Percentiles rank a stretch among this genome's conserved stretches.
Evolutionary conservation across 495 filamentous ascomycete genomes (phyloP).

Genomic region (Podospora conica): DNA sequence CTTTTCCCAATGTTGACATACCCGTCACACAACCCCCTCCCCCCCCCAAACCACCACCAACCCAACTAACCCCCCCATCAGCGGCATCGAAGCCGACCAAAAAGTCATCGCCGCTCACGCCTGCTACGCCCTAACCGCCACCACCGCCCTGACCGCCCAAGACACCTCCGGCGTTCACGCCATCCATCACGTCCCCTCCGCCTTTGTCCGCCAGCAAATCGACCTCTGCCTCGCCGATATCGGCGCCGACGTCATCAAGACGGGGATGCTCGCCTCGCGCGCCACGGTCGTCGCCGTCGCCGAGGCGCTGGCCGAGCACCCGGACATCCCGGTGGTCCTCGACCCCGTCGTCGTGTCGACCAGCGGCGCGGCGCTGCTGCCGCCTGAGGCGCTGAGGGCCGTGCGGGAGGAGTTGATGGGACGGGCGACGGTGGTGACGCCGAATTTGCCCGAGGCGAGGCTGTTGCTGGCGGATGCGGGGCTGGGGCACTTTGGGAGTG

Average conservation of each 20-base stretch:
- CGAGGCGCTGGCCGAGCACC: conserved; percentile 54
- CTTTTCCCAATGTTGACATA: not conserved
- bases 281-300: conserved; percentile 71
- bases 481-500: conserved; percentile 40
- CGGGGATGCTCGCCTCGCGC: conserved; percentile 84
- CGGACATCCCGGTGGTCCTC: conserved; percentile 60
- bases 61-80: conserved; percentile 29
- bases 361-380: conserved; percentile 69
- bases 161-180: conserved; percentile 80
- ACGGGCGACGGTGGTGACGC: conserved; percentile 72
- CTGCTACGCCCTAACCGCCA: conserved; percentile 94
- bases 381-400: conserved; percentile 57
- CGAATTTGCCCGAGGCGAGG: conserved; percentile 85
- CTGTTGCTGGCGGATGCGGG: conserved; percentile 61
- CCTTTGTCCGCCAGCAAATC: conserved; percentile 79
- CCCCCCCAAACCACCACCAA: not conserved
- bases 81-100: conserved; percentile 95
- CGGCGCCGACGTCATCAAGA: conserved; percentile 84
- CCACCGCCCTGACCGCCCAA: conserved; percentile 89
- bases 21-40: not conserved
- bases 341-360: conserved; percentile 97
- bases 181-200: conserved; percentile 71
- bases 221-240: conserved; percentile 78
- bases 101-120: conserved; percentile 87
- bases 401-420: conserved; percentile 67